Conservation (phyloP, 768 basidiomycete species). For the Lyophyllum semitale region DNA sequence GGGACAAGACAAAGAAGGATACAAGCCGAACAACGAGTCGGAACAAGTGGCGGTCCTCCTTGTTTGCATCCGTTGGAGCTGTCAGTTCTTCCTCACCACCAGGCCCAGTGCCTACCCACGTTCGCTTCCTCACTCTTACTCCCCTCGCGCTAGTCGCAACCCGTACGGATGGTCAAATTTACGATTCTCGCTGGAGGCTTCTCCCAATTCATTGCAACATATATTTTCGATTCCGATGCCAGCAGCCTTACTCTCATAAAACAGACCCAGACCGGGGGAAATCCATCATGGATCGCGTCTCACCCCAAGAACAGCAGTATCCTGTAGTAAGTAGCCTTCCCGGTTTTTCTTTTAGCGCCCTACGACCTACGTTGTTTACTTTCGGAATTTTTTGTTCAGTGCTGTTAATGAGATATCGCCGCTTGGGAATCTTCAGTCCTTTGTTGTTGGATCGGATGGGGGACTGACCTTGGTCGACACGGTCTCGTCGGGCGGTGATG, state of each 20-base stretch:
- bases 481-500: conserved; percentile 46
- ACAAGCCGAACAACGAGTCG: too few species aligned
- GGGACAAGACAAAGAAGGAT: too few species aligned
- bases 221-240: conserved; percentile 54
- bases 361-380: not conserved
- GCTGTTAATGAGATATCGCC: conserved; percentile 52
- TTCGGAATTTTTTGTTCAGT: conserved; percentile 29
- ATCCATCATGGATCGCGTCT: conserved; percentile 60
- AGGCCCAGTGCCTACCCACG: not conserved
- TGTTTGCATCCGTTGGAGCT: too few species aligned
- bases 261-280: conserved; percentile 46
- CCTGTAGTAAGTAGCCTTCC: conserved; percentile 62
- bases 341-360: not conserved
- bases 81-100: not conserved
- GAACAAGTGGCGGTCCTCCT: too few species aligned
- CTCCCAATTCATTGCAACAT: conserved; percentile 45
- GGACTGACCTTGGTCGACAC: conserved; percentile 42
- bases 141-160: not conserved
- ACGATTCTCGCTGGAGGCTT: conserved; percentile 52
- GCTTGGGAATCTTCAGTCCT: conserved; percentile 51
- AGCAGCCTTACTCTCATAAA: conserved; percentile 44
- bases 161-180: conserved; percentile 41
- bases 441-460: conserved; percentile 44
- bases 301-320: conserved; percentile 56
- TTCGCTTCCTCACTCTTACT: not conserved